Percentiles rank a stretch among this genome's conserved stretches.
phyloP scores from a whole-genome alignment of 805 yeast genomes.

The Wickerhamomyces chaumierensis region DNA sequence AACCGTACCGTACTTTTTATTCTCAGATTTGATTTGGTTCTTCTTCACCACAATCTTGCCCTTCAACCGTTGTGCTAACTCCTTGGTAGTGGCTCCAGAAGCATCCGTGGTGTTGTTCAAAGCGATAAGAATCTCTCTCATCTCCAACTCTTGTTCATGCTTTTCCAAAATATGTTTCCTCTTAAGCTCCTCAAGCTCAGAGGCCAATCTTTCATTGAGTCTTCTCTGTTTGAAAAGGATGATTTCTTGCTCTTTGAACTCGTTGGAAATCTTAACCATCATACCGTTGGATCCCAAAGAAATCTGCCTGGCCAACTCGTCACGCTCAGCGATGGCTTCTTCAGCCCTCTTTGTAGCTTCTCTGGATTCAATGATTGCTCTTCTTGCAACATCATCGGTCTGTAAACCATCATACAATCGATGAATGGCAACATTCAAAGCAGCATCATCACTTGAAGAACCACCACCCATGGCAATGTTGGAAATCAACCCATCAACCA shows the following conservation, averaged over 20 bases:
- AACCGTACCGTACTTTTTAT: constrained; percentile 37
- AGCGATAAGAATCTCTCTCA: constrained; percentile 60
- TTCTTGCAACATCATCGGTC: constrained; percentile 77
- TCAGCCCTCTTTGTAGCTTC: constrained; percentile 42
- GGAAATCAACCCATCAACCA: constrained; percentile 55
- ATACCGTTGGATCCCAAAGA: constrained; percentile 70
- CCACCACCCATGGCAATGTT: constrained; percentile 43
- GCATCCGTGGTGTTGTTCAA: constrained; percentile 34
- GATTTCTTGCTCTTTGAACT: constrained; percentile 51
- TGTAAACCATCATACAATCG: constrained; percentile 58
- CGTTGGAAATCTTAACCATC: constrained; percentile 46
- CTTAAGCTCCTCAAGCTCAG: constrained; percentile 54
- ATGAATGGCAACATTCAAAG: constrained; percentile 69
- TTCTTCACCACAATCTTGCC: constrained; percentile 28
- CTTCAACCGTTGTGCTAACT: constrained; percentile 27
- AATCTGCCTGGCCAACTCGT: constrained; percentile 53
- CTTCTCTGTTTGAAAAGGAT: constrained; percentile 50
- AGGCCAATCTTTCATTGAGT: constrained; percentile 45
- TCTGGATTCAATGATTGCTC: constrained; percentile 51
- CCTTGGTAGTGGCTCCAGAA: constrained; percentile 20
- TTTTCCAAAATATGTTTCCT: constrained; percentile 46
- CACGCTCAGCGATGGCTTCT: constrained; percentile 45
- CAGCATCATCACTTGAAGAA: constrained; percentile 36
- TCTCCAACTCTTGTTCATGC: constrained; percentile 66
- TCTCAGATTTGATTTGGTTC: constrained; percentile 30